Evolutionary conservation across 2,329 filamentous ascomycete species (phyloP).

Genomic region (Xylariaceae sp.): DNA sequence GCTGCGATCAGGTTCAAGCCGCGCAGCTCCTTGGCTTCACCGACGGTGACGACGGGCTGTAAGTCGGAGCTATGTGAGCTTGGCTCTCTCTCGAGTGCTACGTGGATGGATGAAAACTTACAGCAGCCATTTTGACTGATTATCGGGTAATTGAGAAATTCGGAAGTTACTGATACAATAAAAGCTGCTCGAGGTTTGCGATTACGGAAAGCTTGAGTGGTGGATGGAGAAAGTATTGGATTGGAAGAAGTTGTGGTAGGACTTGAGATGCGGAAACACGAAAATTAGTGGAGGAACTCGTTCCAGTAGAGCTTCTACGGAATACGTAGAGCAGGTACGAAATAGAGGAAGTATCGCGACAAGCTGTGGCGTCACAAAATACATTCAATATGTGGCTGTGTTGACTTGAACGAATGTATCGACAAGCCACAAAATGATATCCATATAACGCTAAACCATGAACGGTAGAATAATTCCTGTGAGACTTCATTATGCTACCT

Average conservation of each 20-base stretch:
- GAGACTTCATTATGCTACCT: too few relatives aligned
- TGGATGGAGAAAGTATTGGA: slow-evolving; percentile 1
- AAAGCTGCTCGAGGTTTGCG: neutral
- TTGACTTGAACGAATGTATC: neutral
- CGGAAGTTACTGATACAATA: neutral
- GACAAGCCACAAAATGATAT: neutral
- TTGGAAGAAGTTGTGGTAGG: neutral
- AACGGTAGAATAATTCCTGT: too few relatives aligned
- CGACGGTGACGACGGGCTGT: slow-evolving; percentile 67
- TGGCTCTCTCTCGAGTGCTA: neutral
- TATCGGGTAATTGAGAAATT: neutral
- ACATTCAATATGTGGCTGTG: slow-evolving; percentile 10
- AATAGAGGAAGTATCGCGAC: slow-evolving; percentile 12
- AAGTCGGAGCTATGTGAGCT: slow-evolving; percentile 21
- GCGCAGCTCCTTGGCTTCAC: slow-evolving; percentile 91
- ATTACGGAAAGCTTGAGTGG: neutral
- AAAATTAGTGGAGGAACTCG: slow-evolving; percentile 15
- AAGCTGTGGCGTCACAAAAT: slow-evolving; percentile 13
- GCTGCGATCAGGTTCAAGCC: slow-evolving; percentile 96
- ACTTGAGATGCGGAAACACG: slow-evolving; percentile 9
- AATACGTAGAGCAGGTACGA: too few relatives aligned
- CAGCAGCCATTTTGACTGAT: slow-evolving; percentile 45
- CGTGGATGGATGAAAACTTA: slow-evolving; percentile 33
- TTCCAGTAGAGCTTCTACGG: too few relatives aligned
- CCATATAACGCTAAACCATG: too few relatives aligned